A percentile compares a stretch with the other conserved stretches of the same genome.
Evolutionary conservation across 2,329 filamentous ascomycete genomes (phyloP).

Genomic region (Tolypocladium nubicola): DNA sequence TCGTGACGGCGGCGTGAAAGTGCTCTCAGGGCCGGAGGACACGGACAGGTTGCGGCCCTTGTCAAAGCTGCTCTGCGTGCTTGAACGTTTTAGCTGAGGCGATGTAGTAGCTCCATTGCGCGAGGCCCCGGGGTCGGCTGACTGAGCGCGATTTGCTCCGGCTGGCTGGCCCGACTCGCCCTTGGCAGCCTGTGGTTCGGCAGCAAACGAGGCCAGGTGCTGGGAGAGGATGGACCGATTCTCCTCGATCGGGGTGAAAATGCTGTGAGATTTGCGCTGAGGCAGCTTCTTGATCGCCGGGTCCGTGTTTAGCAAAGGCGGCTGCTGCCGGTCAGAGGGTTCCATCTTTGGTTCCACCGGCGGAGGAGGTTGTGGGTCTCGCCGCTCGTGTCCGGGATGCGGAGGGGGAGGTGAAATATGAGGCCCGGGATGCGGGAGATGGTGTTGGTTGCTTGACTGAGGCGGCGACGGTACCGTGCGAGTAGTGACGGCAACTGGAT

Average conservation of each 20-base stretch:
- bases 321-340: slow-evolving; percentile 33
- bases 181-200: slow-evolving; percentile 34
- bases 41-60: slow-evolving; percentile 40
- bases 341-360: slow-evolving; percentile 40
- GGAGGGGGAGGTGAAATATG: slow-evolving; percentile 41
- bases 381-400: slow-evolving; percentile 20
- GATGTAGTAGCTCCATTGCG: slow-evolving; percentile 43
- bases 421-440: slow-evolving; percentile 35
- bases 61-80: slow-evolving; percentile 35
- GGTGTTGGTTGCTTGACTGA: slow-evolving; percentile 42
- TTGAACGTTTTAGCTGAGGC: slow-evolving; percentile 39
- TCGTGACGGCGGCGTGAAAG: slow-evolving; percentile 60
- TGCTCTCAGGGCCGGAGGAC: slow-evolving; percentile 53
- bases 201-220: slow-evolving; percentile 61
- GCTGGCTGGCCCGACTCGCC: slow-evolving; percentile 21
- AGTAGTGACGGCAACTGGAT: slow-evolving; percentile 31
- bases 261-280: slow-evolving; percentile 77
- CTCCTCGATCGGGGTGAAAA: slow-evolving; percentile 96
- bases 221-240: slow-evolving; percentile 79
- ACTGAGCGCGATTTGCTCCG: slow-evolving; percentile 44
- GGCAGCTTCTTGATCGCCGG: slow-evolving; percentile 51
- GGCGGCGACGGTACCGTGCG: slow-evolving; percentile 49
- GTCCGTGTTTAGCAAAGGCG: slow-evolving; percentile 39
- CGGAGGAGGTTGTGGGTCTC: slow-evolving; percentile 40
- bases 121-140: slow-evolving; percentile 50